Conservation (phyloP, 257 asterid genomes). For the Euphrasia confusa region DNA sequence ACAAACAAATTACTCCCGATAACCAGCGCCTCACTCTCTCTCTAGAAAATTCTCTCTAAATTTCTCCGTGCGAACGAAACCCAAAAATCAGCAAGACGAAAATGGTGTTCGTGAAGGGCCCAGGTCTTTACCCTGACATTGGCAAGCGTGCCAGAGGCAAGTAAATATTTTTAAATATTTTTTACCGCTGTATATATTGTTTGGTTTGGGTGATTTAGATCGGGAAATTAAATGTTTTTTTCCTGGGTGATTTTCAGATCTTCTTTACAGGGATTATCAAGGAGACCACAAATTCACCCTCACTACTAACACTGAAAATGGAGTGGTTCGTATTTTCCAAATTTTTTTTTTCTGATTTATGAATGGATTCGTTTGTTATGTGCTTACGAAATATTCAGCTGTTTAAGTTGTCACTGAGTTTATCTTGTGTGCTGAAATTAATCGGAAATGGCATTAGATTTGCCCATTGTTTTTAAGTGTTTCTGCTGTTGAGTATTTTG, state of each 20-base stretch:
- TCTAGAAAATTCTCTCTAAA: slow-evolving; percentile 31
- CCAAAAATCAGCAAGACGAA: slow-evolving; percentile 1
- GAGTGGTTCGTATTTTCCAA: slow-evolving; percentile 36
- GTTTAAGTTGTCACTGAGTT: slow-evolving; percentile 8
- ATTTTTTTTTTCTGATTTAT: neutral
- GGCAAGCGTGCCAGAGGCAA: slow-evolving; percentile 43
- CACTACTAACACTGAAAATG: slow-evolving; percentile 48
- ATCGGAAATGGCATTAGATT: neutral
- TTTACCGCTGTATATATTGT: neutral
- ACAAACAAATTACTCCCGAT: slow-evolving; percentile 17
- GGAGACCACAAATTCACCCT: slow-evolving; percentile 56
- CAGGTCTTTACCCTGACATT: slow-evolving; percentile 59
- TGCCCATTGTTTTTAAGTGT: neutral
- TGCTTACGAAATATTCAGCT: slow-evolving; percentile 14
- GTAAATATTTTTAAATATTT: slow-evolving; percentile 14
- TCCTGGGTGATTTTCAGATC: slow-evolving; percentile 36
- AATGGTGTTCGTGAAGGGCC: slow-evolving; percentile 54
- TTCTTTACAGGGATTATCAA: slow-evolving; percentile 56
- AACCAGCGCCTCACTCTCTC: slow-evolving; percentile 28
- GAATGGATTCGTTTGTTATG: neutral
- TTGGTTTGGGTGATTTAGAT: slow-evolving; percentile 10
- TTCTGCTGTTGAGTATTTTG: neutral
- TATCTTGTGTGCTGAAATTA: slow-evolving; percentile 9
- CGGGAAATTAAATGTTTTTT: neutral
- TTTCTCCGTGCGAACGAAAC: neutral